Conservation (phyloP, 2,329 filamentous ascomycete species). For the Arthrobotrys entomopaga region DNA sequence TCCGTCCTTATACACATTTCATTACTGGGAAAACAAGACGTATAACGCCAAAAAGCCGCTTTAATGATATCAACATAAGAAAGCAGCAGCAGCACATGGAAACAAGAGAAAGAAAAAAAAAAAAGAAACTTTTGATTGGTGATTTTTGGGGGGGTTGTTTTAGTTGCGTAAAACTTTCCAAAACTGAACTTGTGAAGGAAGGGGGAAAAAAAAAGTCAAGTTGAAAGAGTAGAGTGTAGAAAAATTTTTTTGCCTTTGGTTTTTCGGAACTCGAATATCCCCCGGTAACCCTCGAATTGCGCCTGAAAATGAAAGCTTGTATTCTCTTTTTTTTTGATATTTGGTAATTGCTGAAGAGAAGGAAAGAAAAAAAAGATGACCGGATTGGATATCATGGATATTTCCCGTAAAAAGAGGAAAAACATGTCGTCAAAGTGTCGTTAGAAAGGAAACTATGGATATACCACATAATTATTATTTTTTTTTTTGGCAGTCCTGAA, state of each 20-base stretch:
- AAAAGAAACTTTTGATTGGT: conserved; percentile 47
- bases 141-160: conserved; percentile 45
- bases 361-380: too few species aligned
- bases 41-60: conserved; percentile 51
- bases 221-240: conserved; percentile 32
- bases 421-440: conserved; percentile 32
- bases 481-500: conserved; percentile 18
- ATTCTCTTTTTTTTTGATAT: conserved; percentile 14
- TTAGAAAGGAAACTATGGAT: conserved; percentile 19
- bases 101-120: conserved; percentile 3
- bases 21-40: conserved; percentile 18
- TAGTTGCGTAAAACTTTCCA: conserved; percentile 51
- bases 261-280: conserved; percentile 23
- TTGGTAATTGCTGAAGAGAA: too few species aligned
- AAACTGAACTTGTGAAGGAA: conserved; percentile 23
- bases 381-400: conserved; percentile 19
- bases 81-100: conserved; percentile 38
- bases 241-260: conserved; percentile 18
- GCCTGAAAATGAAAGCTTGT: conserved; percentile 46
- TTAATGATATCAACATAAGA: conserved; percentile 50
- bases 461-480: conserved; percentile 8
- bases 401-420: conserved; percentile 23
- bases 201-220: not conserved
- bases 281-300: conserved; percentile 35
- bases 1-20: conserved; percentile 20